Evolutionary conservation across 495 filamentous ascomycete genomes (phyloP).

Genomic region (Aspergillus asperescens): DNA sequence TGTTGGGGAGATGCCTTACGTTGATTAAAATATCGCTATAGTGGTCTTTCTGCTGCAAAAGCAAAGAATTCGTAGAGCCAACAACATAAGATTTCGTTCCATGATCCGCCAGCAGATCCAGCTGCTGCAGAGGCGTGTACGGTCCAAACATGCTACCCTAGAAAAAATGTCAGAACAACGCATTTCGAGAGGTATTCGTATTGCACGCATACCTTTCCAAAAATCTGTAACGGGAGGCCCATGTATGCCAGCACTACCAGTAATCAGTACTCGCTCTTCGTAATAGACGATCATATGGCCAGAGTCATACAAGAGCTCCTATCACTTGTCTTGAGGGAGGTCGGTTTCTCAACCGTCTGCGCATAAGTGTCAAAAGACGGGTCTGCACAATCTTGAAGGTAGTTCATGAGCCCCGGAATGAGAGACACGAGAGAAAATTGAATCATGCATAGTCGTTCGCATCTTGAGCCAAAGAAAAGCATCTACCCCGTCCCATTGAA

Average conservation of each 20-base stretch:
- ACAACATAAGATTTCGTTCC: constrained; percentile 97
- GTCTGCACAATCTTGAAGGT: constrained; percentile 85
- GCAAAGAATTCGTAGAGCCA: constrained; percentile 89
- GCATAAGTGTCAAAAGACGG: constrained; percentile 83
- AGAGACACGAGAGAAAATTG: constrained; percentile 94
- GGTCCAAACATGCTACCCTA: constrained; percentile 92
- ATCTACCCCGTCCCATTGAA: constrained; percentile 52
- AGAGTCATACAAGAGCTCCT: constrained; percentile 61
- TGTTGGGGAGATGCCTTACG: constrained; percentile 31
- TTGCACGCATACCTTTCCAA: constrained; percentile 67
- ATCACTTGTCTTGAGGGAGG: constrained; percentile 86
- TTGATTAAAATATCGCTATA: constrained; percentile 98
- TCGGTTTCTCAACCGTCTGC: constrained; percentile 66
- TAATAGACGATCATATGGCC: background rate
- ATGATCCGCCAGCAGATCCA: constrained; percentile 88
- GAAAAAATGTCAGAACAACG: constrained; percentile 20
- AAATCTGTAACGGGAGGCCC: constrained; percentile 91
- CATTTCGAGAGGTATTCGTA: background rate
- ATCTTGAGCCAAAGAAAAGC: constrained; percentile 95
- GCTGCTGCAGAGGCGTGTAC: constrained; percentile 92
- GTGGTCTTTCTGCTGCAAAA: constrained; percentile 91
- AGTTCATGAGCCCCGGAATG: constrained; percentile 82
- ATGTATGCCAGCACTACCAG: constrained; percentile 74
- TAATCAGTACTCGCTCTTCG: constrained; percentile 22
- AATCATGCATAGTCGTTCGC: constrained; percentile 94